Percentiles rank a stretch among this genome's conserved stretches.
phyloP scores from a whole-genome alignment of 176 grass and related monocot genomes.

The Eragrostis nindensis region DNA sequence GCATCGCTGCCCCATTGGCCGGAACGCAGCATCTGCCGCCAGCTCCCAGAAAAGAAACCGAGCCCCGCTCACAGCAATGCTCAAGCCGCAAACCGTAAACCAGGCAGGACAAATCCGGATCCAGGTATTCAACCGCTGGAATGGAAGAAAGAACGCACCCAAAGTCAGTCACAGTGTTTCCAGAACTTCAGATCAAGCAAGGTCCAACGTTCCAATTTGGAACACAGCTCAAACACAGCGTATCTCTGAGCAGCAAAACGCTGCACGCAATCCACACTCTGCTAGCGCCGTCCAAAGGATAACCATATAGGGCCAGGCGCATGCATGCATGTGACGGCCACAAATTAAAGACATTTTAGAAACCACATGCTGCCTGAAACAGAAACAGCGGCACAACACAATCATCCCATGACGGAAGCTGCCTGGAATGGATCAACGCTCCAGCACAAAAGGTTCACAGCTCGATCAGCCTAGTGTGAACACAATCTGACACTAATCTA shows the following conservation, averaged over 20 bases:
- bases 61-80: not conserved
- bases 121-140: not conserved
- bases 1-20: too few relatives aligned
- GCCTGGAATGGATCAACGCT: not conserved
- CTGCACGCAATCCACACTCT: not conserved
- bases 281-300: not conserved
- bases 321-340: conserved; percentile 35
- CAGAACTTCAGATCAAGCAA: too few relatives aligned
- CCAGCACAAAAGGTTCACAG: not conserved
- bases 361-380: not conserved
- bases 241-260: not conserved
- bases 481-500: conserved; percentile 30
- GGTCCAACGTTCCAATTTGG: not conserved
- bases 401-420: conserved; percentile 11
- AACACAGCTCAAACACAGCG: not conserved
- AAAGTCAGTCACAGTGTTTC: too few relatives aligned
- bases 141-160: too few relatives aligned
- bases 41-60: conserved; percentile 5
- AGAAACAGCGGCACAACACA: conserved; percentile 41
- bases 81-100: not conserved
- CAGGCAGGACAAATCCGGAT: not conserved
- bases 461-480: conserved; percentile 29
- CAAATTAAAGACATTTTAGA: not conserved
- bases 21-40: too few relatives aligned
- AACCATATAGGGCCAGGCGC: not conserved